Conservation (phyloP, 75 land plant genomes). For the Cunninghamia lanceolata region DNA sequence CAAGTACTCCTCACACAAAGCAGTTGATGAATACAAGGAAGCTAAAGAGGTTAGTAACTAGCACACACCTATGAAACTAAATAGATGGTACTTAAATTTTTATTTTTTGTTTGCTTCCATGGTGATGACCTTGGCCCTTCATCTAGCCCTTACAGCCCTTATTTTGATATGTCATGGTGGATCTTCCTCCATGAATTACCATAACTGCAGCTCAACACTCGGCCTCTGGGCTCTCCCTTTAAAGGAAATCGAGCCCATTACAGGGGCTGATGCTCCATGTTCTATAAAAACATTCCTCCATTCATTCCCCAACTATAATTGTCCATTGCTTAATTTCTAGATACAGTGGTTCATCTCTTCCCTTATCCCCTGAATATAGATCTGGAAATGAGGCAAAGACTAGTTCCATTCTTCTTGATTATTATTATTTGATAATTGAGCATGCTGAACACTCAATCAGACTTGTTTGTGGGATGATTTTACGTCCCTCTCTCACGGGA, state of each 20-base stretch:
- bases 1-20: conserved; percentile 74
- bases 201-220: neutral
- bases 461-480: neutral
- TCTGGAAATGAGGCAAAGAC: neutral
- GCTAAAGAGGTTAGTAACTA: conserved; percentile 53
- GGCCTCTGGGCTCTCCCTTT: no score
- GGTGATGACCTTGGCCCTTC: neutral
- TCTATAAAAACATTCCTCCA: neutral
- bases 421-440: neutral
- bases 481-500: neutral
- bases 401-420: neutral
- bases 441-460: neutral
- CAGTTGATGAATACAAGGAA: conserved; percentile 71
- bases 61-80: neutral
- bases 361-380: neutral
- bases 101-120: neutral
- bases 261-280: neutral
- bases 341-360: no score
- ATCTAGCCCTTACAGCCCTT: neutral
- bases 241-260: neutral
- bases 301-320: neutral
- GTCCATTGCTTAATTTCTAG: neutral
- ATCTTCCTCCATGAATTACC: neutral
- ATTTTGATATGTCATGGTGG: neutral
- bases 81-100: neutral